Base-by-base conservation (phyloP, 2,329 filamentous ascomycete genomes). In the Trichoderma harzianum region DNA sequence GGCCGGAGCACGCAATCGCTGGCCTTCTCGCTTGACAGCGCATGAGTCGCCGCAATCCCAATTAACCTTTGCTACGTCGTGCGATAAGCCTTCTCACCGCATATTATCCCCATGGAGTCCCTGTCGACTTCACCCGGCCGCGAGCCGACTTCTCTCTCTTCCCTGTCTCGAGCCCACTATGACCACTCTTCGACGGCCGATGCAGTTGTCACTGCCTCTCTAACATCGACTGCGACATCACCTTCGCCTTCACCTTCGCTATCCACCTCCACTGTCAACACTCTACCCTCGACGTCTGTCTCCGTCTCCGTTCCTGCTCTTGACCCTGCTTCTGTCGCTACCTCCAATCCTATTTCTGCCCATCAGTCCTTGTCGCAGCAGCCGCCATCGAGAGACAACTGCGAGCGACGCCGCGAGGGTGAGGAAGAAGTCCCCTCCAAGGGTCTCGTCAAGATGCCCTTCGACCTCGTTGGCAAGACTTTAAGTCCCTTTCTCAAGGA, bases 401-500 rank as follows among this genome's bases (percentile, higher is more conserved):
- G 86, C 77, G 84, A 88, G 74, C 83, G 86, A 74, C 80, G 84
- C 72, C 81, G 86, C 71, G 84, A 84, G 26, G 83, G 86, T 72
- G 85, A 88, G 72, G 83, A 84, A 74, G 84, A 85, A 73, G 81
- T 81, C 69, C 82, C 83, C 53, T 83, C 69, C 58, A 64, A 64
- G 51, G 69, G 86, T 24, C 81, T 88, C 63, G 83, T 85, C 76
- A 89, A 86, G 79, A 89, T 90, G 86, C 84, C 88, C 62, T 84
- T 86, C 73, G 91, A 91, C 75, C 87, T 94, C 70, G 91, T 93
- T 74, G 89, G 90, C 77, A 90, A 93, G 83, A 93, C 93, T 71
- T 90, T 97, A 74, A 92, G 92, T 43, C 95, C 95, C 2, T 98
- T 97, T 80, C 89, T 98, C 69, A 91, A 93, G 75, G 92, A 94